Evolutionary conservation across 1,139 yeast genomes (phyloP).

Genomic region (Spathaspora jeffriesii): DNA sequence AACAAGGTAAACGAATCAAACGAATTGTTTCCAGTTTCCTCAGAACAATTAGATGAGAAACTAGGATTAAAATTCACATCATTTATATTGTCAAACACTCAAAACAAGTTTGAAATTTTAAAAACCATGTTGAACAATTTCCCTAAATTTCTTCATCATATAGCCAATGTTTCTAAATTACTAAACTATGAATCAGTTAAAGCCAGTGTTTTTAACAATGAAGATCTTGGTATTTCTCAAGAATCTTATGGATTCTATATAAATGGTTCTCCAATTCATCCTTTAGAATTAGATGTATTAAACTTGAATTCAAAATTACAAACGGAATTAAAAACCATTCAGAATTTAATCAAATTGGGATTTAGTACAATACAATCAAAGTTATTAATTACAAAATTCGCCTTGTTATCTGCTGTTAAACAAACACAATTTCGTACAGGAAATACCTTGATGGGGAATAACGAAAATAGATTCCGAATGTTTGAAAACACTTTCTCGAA

Average conservation of each 20-base stretch:
- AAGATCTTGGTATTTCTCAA: conserved; percentile 31
- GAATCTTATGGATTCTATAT: conserved; percentile 56
- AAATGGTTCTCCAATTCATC: conserved; percentile 59
- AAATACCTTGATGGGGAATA: conserved; percentile 31
- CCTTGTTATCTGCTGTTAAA: conserved; percentile 38
- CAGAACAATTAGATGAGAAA: conserved; percentile 28
- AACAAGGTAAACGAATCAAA: conserved; percentile 10
- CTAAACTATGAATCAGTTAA: conserved; percentile 18
- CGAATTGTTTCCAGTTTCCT: conserved; percentile 24
- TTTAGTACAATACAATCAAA: conserved; percentile 35
- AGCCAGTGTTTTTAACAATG: conserved; percentile 25
- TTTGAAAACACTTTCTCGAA: conserved; percentile 30
- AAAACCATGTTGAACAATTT: conserved; percentile 44
- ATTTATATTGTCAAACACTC: conserved; percentile 34
- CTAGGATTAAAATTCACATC: conserved; percentile 51
- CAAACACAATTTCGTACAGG: conserved; percentile 37
- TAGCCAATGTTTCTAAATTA: conserved; percentile 20
- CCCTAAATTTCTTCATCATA: conserved; percentile 46
- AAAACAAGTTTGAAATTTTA: conserved; percentile 31
- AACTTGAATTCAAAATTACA: conserved; percentile 34
- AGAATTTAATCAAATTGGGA: conserved; percentile 33
- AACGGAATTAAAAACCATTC: conserved; percentile 34
- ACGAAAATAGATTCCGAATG: conserved; percentile 39
- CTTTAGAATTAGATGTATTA: conserved; percentile 44
- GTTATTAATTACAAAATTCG: conserved; percentile 43